Evolutionary conservation across 768 basidiomycete species (phyloP), one percentile per base, ranked within the genome.

Genomic region (Pulveroboletus ravenelii): DNA sequence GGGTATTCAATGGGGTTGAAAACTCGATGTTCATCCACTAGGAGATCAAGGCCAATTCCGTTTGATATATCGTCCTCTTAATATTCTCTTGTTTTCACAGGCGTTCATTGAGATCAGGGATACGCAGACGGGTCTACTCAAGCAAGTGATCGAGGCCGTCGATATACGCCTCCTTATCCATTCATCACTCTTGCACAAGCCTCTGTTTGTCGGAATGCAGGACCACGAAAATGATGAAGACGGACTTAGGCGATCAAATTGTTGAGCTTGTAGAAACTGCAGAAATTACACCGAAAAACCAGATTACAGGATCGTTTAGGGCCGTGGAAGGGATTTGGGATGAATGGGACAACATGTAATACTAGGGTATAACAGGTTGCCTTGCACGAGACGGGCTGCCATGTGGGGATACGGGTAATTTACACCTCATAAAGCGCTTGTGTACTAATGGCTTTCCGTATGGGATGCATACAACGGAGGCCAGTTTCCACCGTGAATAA

Each of bases 41-140:
- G 90, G 90, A 93, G 69, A 78, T 77, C 51, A 81, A 75, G 53
- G 87, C 83, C 10, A 71, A 68, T 3, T 73, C 84, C n/a, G n/a
- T 2, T 92, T 76, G 60, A 78, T 82, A 10, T 67, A 78, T 39
- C 81, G n/a, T n/a, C n/a, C n/a, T 8, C 74, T 73, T 6, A 78
- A 89, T 58, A 53, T 92, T 55, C 73, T 93, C n/a, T 79, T 93
- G 29, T 80, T 92, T 68, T 89, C 87, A 6, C 58, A 78, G 14
- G 77, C 81, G 49, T 92, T 87, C 64, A 75, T 93, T 60, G 90
- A 93, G 63, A 72, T 92, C 27, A 80, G 90, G 49, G 73, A 80
- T 51, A 69, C 80, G 25, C 67, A 72, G 13, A 85, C 82, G 1
- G 84, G 87, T 5, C 68, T 78, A 45, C 79, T 93, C 17, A 79